Percentiles rank a stretch among this genome's conserved stretches.
phyloP scores from a whole-genome alignment of 148 eudicot species.

The Limonium bicolor region DNA sequence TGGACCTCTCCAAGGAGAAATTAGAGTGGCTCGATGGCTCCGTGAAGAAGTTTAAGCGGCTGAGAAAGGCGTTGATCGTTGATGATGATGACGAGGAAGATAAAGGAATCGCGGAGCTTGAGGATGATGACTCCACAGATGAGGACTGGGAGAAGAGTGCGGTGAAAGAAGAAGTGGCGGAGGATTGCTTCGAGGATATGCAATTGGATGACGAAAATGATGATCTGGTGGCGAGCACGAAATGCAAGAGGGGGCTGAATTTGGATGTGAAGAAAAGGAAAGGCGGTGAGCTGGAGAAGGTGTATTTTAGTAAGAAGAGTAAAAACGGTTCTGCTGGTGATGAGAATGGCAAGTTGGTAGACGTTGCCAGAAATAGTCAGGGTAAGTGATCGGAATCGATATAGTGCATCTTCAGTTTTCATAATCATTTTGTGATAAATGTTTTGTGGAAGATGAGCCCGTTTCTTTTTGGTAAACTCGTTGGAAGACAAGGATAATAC shows the following conservation, averaged over 20 bases:
- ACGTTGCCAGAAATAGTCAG: slow-evolving; percentile 11
- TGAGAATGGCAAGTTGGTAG: slow-evolving; percentile 12
- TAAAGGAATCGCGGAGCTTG: slow-evolving; percentile 7
- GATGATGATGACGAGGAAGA: slow-evolving; percentile 37
- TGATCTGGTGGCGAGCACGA: slow-evolving; percentile 8
- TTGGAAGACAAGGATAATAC: too few species aligned
- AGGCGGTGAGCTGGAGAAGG: slow-evolving; percentile 12
- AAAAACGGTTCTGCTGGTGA: slow-evolving; percentile 18
- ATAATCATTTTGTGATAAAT: too few species aligned
- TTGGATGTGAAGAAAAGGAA: slow-evolving; percentile 17
- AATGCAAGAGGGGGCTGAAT: slow-evolving; percentile 9
- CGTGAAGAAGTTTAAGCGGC: slow-evolving; percentile 30
- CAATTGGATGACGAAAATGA: slow-evolving; percentile 44
- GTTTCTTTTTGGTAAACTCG: too few species aligned
- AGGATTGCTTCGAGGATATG: slow-evolving; percentile 36
- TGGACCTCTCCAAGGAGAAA: slow-evolving; percentile 54
- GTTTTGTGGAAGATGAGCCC: too few species aligned
- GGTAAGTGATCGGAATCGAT: slow-evolving; percentile 22
- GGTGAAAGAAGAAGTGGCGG: slow-evolving; percentile 22
- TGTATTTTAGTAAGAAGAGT: slow-evolving; percentile 27
- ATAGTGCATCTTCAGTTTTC: too few species aligned
- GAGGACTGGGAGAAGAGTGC: slow-evolving; percentile 72
- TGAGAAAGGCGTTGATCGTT: slow-evolving; percentile 31
- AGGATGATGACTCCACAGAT: slow-evolving; percentile 45
- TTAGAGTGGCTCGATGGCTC: slow-evolving; percentile 50